Evolutionary conservation across 1,284 basidiomycete genomes (phyloP).

Genomic region (Thelephora terrestris): DNA sequence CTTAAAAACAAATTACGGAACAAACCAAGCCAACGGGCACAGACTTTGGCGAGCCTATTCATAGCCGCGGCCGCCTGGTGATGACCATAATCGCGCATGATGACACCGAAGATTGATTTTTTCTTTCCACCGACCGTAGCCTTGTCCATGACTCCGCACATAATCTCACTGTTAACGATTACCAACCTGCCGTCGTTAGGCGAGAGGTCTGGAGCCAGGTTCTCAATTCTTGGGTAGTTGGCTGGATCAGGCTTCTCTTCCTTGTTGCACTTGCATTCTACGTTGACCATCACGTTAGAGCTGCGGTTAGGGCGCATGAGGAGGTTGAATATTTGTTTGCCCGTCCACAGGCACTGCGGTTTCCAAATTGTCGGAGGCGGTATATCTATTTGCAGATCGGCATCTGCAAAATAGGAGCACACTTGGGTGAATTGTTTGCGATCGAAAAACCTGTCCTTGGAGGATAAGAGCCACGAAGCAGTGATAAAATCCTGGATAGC

Average conservation of each 20-base stretch:
- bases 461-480: constrained; percentile 91
- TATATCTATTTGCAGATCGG: constrained; percentile 86
- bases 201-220: constrained; percentile 72
- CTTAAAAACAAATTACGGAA: constrained; percentile 6
- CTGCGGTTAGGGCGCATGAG: constrained; percentile 91
- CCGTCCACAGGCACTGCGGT: constrained; percentile 91
- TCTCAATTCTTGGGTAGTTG: constrained; percentile 53
- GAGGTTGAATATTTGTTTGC: constrained; percentile 96
- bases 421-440: constrained; percentile 95
- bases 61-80: constrained; percentile 93
- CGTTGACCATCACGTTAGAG: constrained; percentile 83
- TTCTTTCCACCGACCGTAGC: constrained; percentile 98
- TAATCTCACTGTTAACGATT: constrained; percentile 96
- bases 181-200: constrained; percentile 99
- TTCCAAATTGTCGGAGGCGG: constrained; percentile 95
- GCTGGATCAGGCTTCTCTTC: constrained; percentile 71
- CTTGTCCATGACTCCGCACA: constrained; percentile 99
- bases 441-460: constrained; percentile 89
- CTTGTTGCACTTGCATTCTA: constrained; percentile 95
- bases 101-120: constrained; percentile 97
- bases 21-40: constrained; percentile 87
- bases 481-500: constrained; percentile 99
- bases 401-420: constrained; percentile 92
- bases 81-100: constrained; percentile 93
- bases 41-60: constrained; percentile 94